A percentile compares a stretch with the other conserved stretches of the same genome.
phyloP scores from a whole-genome alignment of 169 alveolate genomes.

The Plasmodium inui region DNA sequence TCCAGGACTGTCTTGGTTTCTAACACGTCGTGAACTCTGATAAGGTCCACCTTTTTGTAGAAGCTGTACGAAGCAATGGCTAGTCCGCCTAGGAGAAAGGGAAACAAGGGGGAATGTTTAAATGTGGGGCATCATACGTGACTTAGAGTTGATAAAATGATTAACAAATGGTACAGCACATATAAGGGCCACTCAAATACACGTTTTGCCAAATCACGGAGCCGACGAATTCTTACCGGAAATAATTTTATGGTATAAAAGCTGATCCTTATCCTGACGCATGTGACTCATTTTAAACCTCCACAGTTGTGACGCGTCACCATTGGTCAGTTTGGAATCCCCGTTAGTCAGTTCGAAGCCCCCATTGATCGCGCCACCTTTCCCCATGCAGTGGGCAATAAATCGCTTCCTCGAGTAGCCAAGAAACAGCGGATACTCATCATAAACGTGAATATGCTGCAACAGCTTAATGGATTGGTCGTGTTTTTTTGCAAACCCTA shows the following conservation, averaged over 20 bases:
- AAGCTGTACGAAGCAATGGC: slow-evolving; percentile 61
- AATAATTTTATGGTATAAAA: slow-evolving; percentile 48
- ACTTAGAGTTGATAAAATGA: not conserved
- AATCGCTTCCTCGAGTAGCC: slow-evolving; percentile 73
- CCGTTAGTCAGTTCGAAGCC: not conserved
- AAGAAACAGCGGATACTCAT: slow-evolving; percentile 68
- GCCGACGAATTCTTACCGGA: slow-evolving; percentile 7
- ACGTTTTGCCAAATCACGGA: not conserved
- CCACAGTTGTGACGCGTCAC: slow-evolving; percentile 7
- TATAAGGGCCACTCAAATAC: not conserved
- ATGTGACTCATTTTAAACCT: slow-evolving; percentile 15
- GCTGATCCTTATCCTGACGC: slow-evolving; percentile 53
- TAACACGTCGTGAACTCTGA: slow-evolving; percentile 63
- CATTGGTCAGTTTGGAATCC: not conserved
- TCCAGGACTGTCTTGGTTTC: slow-evolving; percentile 63
- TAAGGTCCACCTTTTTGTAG: slow-evolving; percentile 59
- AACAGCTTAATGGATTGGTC: slow-evolving; percentile 55
- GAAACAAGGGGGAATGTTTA: not conserved
- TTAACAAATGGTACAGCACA: slow-evolving; percentile 1
- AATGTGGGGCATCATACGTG: not conserved
- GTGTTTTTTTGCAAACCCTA: slow-evolving; percentile 71
- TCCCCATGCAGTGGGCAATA: slow-evolving; percentile 40
- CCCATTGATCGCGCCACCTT: not conserved
- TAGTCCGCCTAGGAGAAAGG: slow-evolving; percentile 25
- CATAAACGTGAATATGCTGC: slow-evolving; percentile 64